Evolutionary conservation across 2,329 filamentous ascomycete species (phyloP).

Genomic region (Colletotrichum endophyticum): DNA sequence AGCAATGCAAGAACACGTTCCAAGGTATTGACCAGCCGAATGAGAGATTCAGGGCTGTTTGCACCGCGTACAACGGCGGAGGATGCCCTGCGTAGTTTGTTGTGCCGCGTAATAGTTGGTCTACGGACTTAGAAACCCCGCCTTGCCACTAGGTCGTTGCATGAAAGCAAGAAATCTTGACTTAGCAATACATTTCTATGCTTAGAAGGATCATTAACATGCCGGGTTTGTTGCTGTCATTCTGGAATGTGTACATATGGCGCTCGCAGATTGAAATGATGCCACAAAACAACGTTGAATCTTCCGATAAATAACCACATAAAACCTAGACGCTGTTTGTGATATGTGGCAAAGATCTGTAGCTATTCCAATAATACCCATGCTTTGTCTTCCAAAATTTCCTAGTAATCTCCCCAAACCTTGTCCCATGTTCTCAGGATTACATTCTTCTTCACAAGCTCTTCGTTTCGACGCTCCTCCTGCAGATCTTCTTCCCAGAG

Average conservation of each 20-base stretch:
- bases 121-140: neutral
- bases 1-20: neutral
- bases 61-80: neutral
- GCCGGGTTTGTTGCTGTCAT: neutral
- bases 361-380: neutral
- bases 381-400: neutral
- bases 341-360: neutral
- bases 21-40: neutral
- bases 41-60: neutral
- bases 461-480: constrained; percentile 45
- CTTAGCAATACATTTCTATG: neutral
- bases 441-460: constrained; percentile 38
- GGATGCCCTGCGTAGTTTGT: neutral
- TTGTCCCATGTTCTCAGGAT: constrained; percentile 40
- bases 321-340: too few relatives aligned
- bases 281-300: neutral
- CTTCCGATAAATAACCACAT: too few relatives aligned
- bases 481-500: constrained; percentile 49
- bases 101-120: neutral
- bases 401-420: constrained; percentile 31
- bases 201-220: neutral
- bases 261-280: neutral
- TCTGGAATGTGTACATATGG: neutral
- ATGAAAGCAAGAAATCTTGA: neutral
- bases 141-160: neutral